Evolutionary conservation across 2,329 filamentous ascomycete species (phyloP).

Genomic region (Rugonectria rugulosa): DNA sequence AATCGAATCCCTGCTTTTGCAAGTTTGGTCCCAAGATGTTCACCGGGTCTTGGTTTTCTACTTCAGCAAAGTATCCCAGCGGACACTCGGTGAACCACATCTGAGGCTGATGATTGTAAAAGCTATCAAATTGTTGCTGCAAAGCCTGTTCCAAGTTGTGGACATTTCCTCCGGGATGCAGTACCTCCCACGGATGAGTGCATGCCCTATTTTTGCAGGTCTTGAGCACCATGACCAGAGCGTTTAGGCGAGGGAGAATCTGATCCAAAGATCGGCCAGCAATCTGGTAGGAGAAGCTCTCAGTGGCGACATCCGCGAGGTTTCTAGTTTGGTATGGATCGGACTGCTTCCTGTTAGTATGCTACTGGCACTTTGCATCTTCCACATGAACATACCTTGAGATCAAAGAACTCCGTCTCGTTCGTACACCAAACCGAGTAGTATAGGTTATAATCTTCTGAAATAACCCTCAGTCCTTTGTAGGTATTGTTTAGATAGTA

Average conservation of each 20-base stretch:
- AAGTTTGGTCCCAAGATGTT: neutral
- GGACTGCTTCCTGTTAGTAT: neutral
- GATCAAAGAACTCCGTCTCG: constrained; percentile 50
- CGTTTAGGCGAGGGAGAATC: constrained; percentile 63
- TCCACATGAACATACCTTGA: neutral
- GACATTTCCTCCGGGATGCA: constrained; percentile 63
- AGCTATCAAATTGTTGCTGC: constrained; percentile 53
- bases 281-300: no score
- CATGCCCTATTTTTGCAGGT: constrained; percentile 63
- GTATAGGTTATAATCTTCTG: constrained; percentile 57
- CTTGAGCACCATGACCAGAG: constrained; percentile 66
- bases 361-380: neutral
- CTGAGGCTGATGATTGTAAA: constrained; percentile 57
- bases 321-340: neutral
- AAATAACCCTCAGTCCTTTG: constrained; percentile 47
- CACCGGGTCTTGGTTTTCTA: no score
- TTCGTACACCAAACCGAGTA: constrained; percentile 65
- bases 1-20: no score
- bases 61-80: constrained; percentile 61
- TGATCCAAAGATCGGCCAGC: constrained; percentile 31
- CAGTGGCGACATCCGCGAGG: no score
- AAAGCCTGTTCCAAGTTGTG: constrained; percentile 59
- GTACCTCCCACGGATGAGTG: constrained; percentile 60
- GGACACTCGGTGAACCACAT: constrained; percentile 63
- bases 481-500: constrained; percentile 1